These are phyloP conservation scores for Clonostachys sp. DNA, from an alignment of 2,329 filamentous ascomycete genomes.

Conservation along the genomic window DNA sequence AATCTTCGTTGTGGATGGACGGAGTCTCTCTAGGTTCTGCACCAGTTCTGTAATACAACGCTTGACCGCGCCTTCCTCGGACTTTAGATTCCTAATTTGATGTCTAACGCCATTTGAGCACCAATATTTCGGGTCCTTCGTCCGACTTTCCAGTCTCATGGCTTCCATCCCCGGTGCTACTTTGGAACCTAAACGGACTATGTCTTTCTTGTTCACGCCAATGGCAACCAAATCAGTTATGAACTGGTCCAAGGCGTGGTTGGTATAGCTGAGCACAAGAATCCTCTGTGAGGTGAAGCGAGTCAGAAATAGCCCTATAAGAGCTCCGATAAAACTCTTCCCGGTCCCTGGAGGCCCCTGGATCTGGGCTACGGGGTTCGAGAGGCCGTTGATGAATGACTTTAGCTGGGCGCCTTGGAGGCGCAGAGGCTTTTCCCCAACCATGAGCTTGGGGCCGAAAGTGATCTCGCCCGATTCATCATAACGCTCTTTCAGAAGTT, in stretches of 20 bases:
- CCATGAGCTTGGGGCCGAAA: neutral
- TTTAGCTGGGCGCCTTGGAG: neutral
- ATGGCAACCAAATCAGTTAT: constrained; percentile 58
- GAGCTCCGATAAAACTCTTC: constrained; percentile 69
- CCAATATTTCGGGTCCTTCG: constrained; percentile 14
- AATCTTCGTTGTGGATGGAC: constrained; percentile 18
- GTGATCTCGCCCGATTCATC: neutral
- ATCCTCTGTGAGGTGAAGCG: constrained; percentile 43
- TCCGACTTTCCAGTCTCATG: constrained; percentile 40
- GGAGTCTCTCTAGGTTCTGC: neutral
- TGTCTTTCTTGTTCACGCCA: constrained; percentile 41
- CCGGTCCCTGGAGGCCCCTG: constrained; percentile 52
- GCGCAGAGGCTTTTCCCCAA: neutral
- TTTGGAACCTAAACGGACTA: constrained; percentile 63
- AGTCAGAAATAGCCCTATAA: constrained; percentile 53
- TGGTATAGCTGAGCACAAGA: constrained; percentile 64
- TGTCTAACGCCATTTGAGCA: too few species aligned
- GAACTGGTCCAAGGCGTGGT: constrained; percentile 64
- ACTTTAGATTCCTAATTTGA: constrained; percentile 21
- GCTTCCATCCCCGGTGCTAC: constrained; percentile 39
- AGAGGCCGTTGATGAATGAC: too few species aligned
- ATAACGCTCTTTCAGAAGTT: neutral
- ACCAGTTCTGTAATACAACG: constrained; percentile 16
- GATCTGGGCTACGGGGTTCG: too few species aligned
- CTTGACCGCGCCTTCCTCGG: neutral